Evolutionary conservation across 148 eudicot species (phyloP).

Genomic region (Silene conica): DNA sequence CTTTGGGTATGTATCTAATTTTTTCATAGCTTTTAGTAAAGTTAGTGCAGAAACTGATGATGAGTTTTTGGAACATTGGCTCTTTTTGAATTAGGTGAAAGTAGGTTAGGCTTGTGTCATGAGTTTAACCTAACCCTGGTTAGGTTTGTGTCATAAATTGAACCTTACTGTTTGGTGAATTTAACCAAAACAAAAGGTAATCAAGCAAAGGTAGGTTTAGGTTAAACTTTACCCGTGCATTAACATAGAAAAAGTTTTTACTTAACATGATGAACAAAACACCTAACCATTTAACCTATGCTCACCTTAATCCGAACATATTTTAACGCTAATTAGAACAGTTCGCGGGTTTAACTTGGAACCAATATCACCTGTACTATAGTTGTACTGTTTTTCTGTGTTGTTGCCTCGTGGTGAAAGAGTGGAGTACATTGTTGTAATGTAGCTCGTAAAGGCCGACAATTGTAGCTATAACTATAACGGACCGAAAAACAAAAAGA

Average conservation of each 20-base stretch:
- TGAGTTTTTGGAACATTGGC: not conserved
- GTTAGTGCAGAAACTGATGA: not conserved
- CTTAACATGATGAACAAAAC: not conserved
- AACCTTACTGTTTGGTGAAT: not conserved
- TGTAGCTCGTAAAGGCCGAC: not conserved
- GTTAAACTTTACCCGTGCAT: not conserved
- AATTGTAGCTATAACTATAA: not conserved
- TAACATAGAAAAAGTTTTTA: not conserved
- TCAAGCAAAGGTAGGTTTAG: not conserved
- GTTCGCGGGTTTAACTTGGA: not conserved
- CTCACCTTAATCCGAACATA: not conserved
- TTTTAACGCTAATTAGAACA: not conserved
- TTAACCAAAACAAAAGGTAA: not conserved
- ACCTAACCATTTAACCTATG: not conserved
- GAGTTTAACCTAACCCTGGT: not conserved
- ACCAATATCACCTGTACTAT: not conserved
- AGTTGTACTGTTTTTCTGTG: no score
- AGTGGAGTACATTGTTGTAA: no score
- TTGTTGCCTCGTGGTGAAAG: no score
- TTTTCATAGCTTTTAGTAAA: not conserved
- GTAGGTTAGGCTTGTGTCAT: slow-evolving; percentile 1
- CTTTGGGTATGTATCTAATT: slow-evolving; percentile 59
- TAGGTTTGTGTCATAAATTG: not conserved
- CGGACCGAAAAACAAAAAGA: no score
- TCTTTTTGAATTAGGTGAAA: not conserved